Base-by-base conservation (phyloP, 306 rosid species). In the Fragaria vesca region DNA sequence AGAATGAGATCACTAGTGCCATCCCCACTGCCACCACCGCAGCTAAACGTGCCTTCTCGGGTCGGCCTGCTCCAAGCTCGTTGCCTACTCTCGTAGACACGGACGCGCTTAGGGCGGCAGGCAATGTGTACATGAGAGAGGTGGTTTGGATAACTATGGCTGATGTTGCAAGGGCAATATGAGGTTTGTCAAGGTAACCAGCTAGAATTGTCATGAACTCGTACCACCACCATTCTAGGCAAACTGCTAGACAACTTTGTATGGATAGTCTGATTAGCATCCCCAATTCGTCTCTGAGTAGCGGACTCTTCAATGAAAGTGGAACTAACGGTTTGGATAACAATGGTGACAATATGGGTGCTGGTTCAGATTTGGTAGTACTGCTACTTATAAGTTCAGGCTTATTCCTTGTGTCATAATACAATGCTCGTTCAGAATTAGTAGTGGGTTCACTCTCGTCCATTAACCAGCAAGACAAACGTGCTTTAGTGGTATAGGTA, bases 181-280 rank as follows among this genome's bases (percentile, higher is more conserved):
- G 69, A 26, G 83, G 81, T 12, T 57, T 83, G 52, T 71, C 71
- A 17, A 82, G 79, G 67, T 78, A 82, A 30, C 82, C 85, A 6
- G 82, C 79, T 17, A 78, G 60, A 68, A 82, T 17, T 18, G 79
- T 82, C 86, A 83, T 83, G 77, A 79, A 62, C 70, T 69, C 83
- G 51, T 83, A 78, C 83, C 97, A 94, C 98, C 98, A 94, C 98
- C 98, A 94, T 69, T 94, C 97, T 40, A 94, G 81, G 48, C 98
- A 94, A 26, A 94, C 97, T 1, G 83, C 96, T 8, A 92, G 76
- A 21, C 97, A 94, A 76, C 96, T 94, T 8, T 91, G 93, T 34
- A 89, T 73, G 0, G 91, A 82, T 9, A 90, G 76, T 48, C 85
- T 80, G 5, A 92, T 82, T 12, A 94, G 78, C 80, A 74, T 83